These are phyloP conservation scores for Fraxinus sp. DNA, from an alignment of 305 asterid species.

Conservation along the genomic window DNA sequence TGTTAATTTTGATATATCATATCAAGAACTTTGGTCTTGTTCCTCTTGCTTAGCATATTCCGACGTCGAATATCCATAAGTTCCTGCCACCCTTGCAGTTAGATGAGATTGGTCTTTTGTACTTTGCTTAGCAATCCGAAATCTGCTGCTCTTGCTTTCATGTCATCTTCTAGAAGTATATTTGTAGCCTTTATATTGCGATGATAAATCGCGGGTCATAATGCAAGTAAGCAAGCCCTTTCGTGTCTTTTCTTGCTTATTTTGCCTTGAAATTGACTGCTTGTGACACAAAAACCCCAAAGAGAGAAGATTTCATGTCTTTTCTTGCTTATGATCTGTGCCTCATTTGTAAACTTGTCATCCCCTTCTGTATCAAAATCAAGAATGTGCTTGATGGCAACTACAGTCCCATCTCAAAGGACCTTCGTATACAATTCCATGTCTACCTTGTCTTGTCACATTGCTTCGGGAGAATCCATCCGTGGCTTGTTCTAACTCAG, in stretches of 20 bases:
- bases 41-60: constrained; percentile 41
- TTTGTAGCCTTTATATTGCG: constrained; percentile 58
- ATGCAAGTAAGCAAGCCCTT: constrained; percentile 58
- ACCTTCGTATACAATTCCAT: constrained; percentile 52
- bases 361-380: constrained; percentile 42
- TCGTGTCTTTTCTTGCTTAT: constrained; percentile 23
- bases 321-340: constrained; percentile 53
- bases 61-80: constrained; percentile 59
- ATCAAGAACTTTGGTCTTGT: not conserved
- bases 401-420: constrained; percentile 39
- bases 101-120: constrained; percentile 55
- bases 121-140: constrained; percentile 60
- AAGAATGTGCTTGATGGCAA: constrained; percentile 57
- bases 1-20: not conserved
- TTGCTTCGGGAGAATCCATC: constrained; percentile 49
- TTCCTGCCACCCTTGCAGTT: constrained; percentile 61
- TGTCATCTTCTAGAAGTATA: constrained; percentile 49
- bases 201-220: constrained; percentile 53
- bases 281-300: constrained; percentile 49
- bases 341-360: constrained; percentile 56
- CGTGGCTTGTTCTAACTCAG: constrained; percentile 50
- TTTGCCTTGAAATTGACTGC: constrained; percentile 42
- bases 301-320: constrained; percentile 57
- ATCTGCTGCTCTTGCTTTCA: constrained; percentile 56
- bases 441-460: constrained; percentile 53